A percentile compares a stretch with the other conserved stretches of the same genome.
Evolutionary conservation across 306 rosid genomes (phyloP).

Genomic region (Carpinus fangiana): DNA sequence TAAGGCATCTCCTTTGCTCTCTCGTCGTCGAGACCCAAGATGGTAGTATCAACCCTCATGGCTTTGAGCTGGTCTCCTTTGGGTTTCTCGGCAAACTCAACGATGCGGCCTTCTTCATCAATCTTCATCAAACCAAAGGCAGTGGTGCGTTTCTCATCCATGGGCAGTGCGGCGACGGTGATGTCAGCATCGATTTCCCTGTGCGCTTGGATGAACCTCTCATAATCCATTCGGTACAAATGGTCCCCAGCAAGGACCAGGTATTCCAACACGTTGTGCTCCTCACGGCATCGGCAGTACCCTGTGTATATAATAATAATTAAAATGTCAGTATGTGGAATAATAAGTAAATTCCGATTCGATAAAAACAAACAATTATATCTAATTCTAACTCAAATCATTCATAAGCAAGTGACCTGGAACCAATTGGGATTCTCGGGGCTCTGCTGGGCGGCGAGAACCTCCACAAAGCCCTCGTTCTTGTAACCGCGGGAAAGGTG

Average conservation of each 20-base stretch:
- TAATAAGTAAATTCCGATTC: too few relatives aligned
- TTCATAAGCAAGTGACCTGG: conserved; percentile 44
- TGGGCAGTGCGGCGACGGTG: conserved; percentile 96
- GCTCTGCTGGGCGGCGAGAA: conserved; percentile 99
- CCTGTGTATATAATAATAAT: conserved; percentile 40
- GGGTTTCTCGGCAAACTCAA: conserved; percentile 92
- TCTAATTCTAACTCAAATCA: too few relatives aligned
- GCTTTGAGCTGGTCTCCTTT: conserved; percentile 97
- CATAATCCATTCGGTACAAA: conserved; percentile 94
- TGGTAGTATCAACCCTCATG: conserved; percentile 96
- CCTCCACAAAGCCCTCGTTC: conserved; percentile 96
- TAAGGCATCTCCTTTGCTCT: conserved; percentile 95
- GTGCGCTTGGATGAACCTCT: conserved; percentile 93
- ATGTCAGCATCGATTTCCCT: conserved; percentile 96
- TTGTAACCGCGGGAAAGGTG: conserved; percentile 96
- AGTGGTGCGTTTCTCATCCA: conserved; percentile 97
- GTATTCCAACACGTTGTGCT: conserved; percentile 90
- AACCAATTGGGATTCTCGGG: conserved; percentile 99
- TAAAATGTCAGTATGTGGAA: too few relatives aligned
- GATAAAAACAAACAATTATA: too few relatives aligned
- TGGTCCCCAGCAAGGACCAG: conserved; percentile 93
- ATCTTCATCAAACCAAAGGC: conserved; percentile 97
- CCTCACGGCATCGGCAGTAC: conserved; percentile 98
- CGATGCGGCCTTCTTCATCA: conserved; percentile 92
- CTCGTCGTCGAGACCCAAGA: conserved; percentile 92